Conservation (phyloP, 768 basidiomycete genomes). For the Tephrocybe sp. region DNA sequence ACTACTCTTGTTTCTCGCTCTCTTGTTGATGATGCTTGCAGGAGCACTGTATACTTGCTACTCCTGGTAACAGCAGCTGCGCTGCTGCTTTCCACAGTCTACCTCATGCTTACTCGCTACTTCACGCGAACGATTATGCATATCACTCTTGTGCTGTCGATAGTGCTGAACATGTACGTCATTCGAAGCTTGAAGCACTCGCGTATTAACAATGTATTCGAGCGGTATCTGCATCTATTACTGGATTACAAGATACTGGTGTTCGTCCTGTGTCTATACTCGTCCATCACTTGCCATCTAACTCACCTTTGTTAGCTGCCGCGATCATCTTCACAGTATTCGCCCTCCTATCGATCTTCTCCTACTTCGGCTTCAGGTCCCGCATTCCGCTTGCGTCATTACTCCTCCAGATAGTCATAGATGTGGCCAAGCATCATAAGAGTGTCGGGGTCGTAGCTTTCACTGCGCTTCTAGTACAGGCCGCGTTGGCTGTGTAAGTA, state of each 20-base stretch:
- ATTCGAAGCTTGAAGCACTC: not conserved
- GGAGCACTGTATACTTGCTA: slow-evolving; percentile 75
- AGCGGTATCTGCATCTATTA: slow-evolving; percentile 76
- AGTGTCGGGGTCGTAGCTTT: slow-evolving; percentile 74
- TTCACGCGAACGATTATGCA: slow-evolving; percentile 81
- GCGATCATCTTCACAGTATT: slow-evolving; percentile 85
- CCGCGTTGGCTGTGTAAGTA: slow-evolving; percentile 64
- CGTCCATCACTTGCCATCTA: not conserved
- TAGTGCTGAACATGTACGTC: slow-evolving; percentile 60
- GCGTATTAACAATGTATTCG: slow-evolving; percentile 11
- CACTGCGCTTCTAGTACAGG: slow-evolving; percentile 65
- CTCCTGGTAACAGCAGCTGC: slow-evolving; percentile 70
- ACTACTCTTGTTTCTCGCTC: not conserved
- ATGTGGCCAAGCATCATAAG: slow-evolving; percentile 67
- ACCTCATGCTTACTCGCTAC: slow-evolving; percentile 65
- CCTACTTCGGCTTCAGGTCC: slow-evolving; percentile 68
- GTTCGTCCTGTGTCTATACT: slow-evolving; percentile 33
- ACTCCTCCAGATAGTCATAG: slow-evolving; percentile 80
- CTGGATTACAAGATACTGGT: slow-evolving; percentile 69
- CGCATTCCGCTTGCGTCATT: slow-evolving; percentile 80
- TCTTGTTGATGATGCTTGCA: slow-evolving; percentile 21
- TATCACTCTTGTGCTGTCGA: slow-evolving; percentile 63
- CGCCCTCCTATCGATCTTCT: slow-evolving; percentile 68
- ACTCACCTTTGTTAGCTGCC: slow-evolving; percentile 45
- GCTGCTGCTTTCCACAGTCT: slow-evolving; percentile 60